Evolutionary conservation across 2,329 filamentous ascomycete species (phyloP).

Genomic region (Monosporascus sp.): DNA sequence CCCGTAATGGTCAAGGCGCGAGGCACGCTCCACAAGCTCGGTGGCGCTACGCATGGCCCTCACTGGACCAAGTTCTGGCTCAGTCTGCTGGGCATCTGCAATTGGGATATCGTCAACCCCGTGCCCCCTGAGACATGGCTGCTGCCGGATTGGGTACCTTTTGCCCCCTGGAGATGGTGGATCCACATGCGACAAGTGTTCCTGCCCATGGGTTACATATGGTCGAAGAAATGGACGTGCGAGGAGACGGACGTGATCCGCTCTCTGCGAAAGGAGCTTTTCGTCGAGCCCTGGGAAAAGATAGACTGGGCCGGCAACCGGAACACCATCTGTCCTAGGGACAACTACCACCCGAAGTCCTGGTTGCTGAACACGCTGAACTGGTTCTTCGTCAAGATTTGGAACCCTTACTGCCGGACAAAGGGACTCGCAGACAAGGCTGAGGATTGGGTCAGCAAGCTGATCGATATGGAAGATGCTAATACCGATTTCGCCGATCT

Average conservation of each 20-base stretch:
- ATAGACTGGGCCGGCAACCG: slow-evolving; percentile 76
- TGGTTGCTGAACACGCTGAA: slow-evolving; percentile 76
- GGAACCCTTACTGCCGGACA: slow-evolving; percentile 70
- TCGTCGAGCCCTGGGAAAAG: slow-evolving; percentile 68
- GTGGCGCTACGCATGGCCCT: slow-evolving; percentile 76
- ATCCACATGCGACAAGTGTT: slow-evolving; percentile 98
- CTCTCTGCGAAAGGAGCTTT: slow-evolving; percentile 73
- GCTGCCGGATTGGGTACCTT: slow-evolving; percentile 82
- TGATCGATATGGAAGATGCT: slow-evolving; percentile 85
- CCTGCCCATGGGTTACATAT: slow-evolving; percentile 84
- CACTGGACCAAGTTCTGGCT: slow-evolving; percentile 99
- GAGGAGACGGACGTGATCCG: slow-evolving; percentile 70
- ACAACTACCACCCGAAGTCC: slow-evolving; percentile 92
- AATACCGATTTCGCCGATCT: slow-evolving; percentile 86
- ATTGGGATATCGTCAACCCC: slow-evolving; percentile 93
- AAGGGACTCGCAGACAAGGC: slow-evolving; percentile 62
- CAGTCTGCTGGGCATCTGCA: slow-evolving; percentile 71
- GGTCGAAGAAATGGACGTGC: slow-evolving; percentile 75
- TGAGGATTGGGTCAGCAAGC: slow-evolving; percentile 74
- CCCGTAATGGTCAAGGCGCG: slow-evolving; percentile 81
- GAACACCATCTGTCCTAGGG: slow-evolving; percentile 71
- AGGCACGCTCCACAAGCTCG: slow-evolving; percentile 74
- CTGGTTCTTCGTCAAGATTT: slow-evolving; percentile 73
- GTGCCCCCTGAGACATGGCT: slow-evolving; percentile 92
- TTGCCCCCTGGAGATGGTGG: slow-evolving; percentile 95